Conservation (phyloP, 345 rosid species). For the Arabidopsis arenosa region DNA sequence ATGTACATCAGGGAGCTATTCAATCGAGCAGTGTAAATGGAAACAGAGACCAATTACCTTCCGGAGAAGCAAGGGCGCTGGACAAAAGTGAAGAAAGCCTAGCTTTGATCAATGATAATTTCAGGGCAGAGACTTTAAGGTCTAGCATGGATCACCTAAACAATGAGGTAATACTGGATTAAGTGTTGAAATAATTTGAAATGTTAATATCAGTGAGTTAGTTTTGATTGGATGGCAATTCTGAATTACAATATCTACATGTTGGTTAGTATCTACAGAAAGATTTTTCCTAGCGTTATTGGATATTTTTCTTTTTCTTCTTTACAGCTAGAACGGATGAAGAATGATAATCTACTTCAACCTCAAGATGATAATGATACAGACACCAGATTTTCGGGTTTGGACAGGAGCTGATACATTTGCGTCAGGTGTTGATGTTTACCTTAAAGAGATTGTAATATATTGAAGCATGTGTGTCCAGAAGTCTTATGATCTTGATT, state of each 20-base stretch:
- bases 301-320: conserved; percentile 23
- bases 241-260: conserved; percentile 3
- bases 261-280: not conserved
- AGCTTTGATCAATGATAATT: conserved; percentile 58
- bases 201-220: too few relatives aligned
- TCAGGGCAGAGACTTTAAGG: conserved; percentile 72
- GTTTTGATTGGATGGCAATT: not conserved
- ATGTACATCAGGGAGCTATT: conserved; percentile 56
- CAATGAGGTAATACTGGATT: conserved; percentile 66
- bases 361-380: conserved; percentile 55
- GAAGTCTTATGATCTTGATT: conserved; percentile 27
- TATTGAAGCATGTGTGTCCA: conserved; percentile 30
- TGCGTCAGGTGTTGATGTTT: conserved; percentile 64
- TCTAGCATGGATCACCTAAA: conserved; percentile 91
- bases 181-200: too few relatives aligned
- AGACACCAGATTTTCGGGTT: conserved; percentile 62
- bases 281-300: not conserved
- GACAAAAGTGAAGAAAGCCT: conserved; percentile 54
- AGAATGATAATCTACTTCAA: conserved; percentile 77
- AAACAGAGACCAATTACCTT: conserved; percentile 46
- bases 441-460: conserved; percentile 17
- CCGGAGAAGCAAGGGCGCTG: conserved; percentile 48
- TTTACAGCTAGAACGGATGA: conserved; percentile 90
- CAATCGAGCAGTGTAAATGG: conserved; percentile 51
- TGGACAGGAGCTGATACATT: conserved; percentile 66